Evolutionary conservation across 2,329 filamentous ascomycete species (phyloP), one percentile per base, ranked within the genome.

Genomic region (Neofusicoccum ribis): DNA sequence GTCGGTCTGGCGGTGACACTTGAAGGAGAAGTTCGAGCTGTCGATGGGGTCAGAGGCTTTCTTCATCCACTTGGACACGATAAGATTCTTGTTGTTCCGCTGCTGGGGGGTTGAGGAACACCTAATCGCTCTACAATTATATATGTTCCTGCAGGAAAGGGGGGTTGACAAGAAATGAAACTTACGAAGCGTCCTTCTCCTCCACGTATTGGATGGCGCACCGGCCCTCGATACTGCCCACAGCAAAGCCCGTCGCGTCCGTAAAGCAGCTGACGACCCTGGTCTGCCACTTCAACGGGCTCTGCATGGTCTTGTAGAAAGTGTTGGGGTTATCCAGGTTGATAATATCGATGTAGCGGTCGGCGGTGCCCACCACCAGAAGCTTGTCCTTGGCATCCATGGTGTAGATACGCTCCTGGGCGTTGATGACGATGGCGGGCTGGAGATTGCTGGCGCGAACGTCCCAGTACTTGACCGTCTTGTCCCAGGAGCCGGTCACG

Each of bases 131-230:
- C 39, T n/a, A 41, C 31, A 59, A 36, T 46, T 50, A 36, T 27
- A 58, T 39, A 43, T 9, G 34, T 23, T n/a, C 7, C 27, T 14
- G 20, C 17, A 62, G 20, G 20, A 54, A 9, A 2, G n/a, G 20
- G 23, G 27, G 5, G 2, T 6, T 3, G 37, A 15, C 14, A 12
- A 17, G 20, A 46, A 58, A 36, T 5, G 6, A 11, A 14, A 64
- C 70, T 65, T 74, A 79, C 89, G 80, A 86, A 3, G 90, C 82
- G 76, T 99, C 93, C 79, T 97, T 97, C 49, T 99, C 95, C 73
- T 99, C 94, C 41, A 97, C 92, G 73, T 99, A 98, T 77, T 99
- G 95, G 69, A 99, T 99, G 1, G 95, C 95, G 77, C 95, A 99
- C 64, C 95, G 90, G 36, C 95, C 95, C 78, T 99, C 95, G 72